phyloP scores from a whole-genome alignment of 129 eudicot genomes.

The Cynara cardunculus region DNA sequence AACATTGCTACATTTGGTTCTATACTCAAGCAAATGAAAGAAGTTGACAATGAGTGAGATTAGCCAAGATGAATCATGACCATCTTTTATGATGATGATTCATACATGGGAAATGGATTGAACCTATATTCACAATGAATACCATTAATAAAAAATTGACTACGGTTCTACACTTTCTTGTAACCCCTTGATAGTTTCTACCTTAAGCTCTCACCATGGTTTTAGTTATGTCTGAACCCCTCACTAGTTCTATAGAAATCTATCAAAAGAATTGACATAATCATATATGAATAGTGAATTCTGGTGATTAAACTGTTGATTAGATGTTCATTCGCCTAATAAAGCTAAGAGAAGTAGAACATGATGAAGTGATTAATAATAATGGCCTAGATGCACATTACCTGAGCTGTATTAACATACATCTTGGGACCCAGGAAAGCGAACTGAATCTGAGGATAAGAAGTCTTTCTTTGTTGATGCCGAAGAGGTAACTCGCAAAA shows the following conservation, averaged over 20 bases:
- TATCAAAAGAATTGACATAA: background rate
- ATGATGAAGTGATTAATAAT: background rate
- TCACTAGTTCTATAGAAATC: background rate
- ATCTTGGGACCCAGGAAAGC: constrained; percentile 68
- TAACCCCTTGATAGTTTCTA: background rate
- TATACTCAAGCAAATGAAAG: too few species aligned
- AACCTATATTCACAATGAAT: background rate
- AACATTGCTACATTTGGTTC: background rate
- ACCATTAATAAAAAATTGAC: too few species aligned
- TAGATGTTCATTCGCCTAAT: background rate
- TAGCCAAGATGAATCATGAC: background rate
- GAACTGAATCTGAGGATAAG: constrained; percentile 62
- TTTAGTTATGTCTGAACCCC: background rate
- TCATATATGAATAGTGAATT: background rate
- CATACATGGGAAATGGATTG: too few species aligned
- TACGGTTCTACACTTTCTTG: background rate
- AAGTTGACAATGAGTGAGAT: too few species aligned
- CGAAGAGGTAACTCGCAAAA: constrained; percentile 81
- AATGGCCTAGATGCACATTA: constrained; percentile 17
- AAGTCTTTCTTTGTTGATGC: constrained; percentile 64
- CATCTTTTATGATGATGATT: background rate
- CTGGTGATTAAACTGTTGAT: background rate
- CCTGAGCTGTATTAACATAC: constrained; percentile 67
- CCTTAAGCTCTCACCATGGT: background rate
- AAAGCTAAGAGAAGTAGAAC: background rate